Conservation (phyloP, 1,284 basidiomycete species). For the Rhodotorula mucilaginosa region DNA sequence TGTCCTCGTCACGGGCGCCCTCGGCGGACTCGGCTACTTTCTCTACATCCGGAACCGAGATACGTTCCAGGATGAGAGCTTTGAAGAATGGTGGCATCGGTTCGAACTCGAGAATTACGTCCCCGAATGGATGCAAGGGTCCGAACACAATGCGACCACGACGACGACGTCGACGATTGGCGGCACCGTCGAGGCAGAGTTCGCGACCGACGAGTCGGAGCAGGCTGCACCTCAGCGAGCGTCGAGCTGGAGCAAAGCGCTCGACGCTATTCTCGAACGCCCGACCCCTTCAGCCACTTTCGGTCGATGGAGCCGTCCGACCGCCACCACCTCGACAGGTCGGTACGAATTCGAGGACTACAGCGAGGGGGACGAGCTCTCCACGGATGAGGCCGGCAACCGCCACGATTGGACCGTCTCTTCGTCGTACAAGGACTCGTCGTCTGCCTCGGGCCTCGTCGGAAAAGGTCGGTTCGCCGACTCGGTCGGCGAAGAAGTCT, state of each 20-base stretch:
- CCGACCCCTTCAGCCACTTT: background rate
- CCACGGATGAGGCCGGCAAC: background rate
- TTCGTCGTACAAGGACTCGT: no score
- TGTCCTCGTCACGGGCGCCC: background rate
- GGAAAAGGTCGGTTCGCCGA: background rate
- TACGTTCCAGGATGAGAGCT: background rate
- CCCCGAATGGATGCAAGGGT: background rate
- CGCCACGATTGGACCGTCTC: no score
- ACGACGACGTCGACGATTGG: background rate
- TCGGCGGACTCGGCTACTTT: slow-evolving; percentile 4
- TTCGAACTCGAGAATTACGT: background rate
- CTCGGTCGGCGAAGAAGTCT: background rate
- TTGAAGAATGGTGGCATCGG: background rate
- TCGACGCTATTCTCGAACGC: background rate
- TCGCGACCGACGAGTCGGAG: background rate
- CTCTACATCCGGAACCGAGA: slow-evolving; percentile 1
- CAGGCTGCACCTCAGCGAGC: background rate
- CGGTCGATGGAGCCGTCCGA: background rate
- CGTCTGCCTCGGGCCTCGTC: background rate
- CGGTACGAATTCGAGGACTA: background rate
- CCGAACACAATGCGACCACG: background rate
- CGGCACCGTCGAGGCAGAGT: background rate
- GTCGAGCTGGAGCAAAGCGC: background rate
- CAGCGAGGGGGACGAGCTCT: background rate
- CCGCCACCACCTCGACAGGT: background rate